A percentile compares a stretch with the other conserved stretches of the same genome.
Conservation (phyloP, 192 early-diverging fungal genomes). For the Podila horticola region DNA sequence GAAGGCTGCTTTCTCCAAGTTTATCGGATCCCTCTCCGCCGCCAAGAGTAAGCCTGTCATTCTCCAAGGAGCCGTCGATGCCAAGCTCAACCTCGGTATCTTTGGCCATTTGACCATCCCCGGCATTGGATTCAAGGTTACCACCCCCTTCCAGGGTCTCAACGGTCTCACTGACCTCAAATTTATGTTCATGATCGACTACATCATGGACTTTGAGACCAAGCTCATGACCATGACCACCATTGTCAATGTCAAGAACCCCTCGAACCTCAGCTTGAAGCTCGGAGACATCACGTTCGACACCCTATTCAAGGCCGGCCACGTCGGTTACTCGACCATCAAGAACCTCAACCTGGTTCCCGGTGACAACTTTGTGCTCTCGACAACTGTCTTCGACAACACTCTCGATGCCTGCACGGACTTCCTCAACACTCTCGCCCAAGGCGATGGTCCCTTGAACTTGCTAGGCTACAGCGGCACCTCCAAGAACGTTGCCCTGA, state of each 20-base stretch:
- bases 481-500: conserved; percentile 14
- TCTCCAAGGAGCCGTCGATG: conserved; percentile 42
- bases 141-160: conserved; percentile 18
- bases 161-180: conserved; percentile 20
- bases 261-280: conserved; percentile 12
- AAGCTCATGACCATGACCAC: conserved; percentile 8
- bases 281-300: conserved; percentile 5
- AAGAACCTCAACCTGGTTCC: conserved; percentile 12
- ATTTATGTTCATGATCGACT: conserved; percentile 21
- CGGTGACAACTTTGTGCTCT: conserved; percentile 13
- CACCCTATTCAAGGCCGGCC: background rate
- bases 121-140: conserved; percentile 37
- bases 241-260: conserved; percentile 34
- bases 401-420: background rate
- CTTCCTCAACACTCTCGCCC: background rate
- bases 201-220: background rate
- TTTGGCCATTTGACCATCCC: conserved; percentile 30
- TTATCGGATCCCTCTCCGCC: conserved; percentile 23
- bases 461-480: conserved; percentile 13
- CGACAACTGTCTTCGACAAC: conserved; percentile 5
- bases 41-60: conserved; percentile 11
- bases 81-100: conserved; percentile 39
- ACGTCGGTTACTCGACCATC: conserved; percentile 9
- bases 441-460: background rate
- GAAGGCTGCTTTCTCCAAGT: conserved; percentile 25